Evolutionary conservation across 1,284 basidiomycete genomes (phyloP).

Genomic region (Taiwanofungus camphoratus): DNA sequence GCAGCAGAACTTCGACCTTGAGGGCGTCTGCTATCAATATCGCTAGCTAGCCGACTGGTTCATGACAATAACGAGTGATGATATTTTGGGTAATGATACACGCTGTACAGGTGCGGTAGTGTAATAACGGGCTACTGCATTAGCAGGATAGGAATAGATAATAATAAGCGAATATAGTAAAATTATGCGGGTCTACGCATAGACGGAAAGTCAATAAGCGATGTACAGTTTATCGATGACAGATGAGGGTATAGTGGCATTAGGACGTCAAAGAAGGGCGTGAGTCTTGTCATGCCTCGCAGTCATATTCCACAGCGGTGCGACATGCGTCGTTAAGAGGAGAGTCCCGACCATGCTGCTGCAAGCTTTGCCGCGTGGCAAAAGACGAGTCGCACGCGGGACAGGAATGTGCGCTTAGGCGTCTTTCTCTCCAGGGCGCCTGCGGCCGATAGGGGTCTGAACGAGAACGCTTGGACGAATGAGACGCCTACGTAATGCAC

Average conservation of each 20-base stretch:
- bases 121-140: too few species aligned
- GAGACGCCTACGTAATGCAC: slow-evolving; percentile 36
- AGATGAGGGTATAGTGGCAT: background rate
- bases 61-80: background rate
- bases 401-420: slow-evolving; percentile 39
- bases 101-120: slow-evolving; percentile 5
- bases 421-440: slow-evolving; percentile 18
- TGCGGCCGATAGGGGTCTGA: slow-evolving; percentile 14
- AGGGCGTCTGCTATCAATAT: background rate
- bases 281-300: slow-evolving; percentile 41
- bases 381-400: slow-evolving; percentile 69
- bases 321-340: slow-evolving; percentile 60
- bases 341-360: slow-evolving; percentile 48
- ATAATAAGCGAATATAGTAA: background rate
- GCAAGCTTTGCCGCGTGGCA: slow-evolving; percentile 46
- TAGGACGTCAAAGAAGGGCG: background rate
- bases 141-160: too few species aligned
- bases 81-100: slow-evolving; percentile 9
- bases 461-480: slow-evolving; percentile 37
- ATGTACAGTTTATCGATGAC: background rate
- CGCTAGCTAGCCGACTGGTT: background rate
- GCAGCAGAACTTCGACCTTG: too few species aligned
- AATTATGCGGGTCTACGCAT: background rate
- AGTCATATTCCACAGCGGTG: slow-evolving; percentile 64
- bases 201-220: background rate